Evolutionary conservation across 306 rosid genomes (phyloP), one percentile per base, ranked within the genome.

Genomic region (Pachyrhizus erosus): DNA sequence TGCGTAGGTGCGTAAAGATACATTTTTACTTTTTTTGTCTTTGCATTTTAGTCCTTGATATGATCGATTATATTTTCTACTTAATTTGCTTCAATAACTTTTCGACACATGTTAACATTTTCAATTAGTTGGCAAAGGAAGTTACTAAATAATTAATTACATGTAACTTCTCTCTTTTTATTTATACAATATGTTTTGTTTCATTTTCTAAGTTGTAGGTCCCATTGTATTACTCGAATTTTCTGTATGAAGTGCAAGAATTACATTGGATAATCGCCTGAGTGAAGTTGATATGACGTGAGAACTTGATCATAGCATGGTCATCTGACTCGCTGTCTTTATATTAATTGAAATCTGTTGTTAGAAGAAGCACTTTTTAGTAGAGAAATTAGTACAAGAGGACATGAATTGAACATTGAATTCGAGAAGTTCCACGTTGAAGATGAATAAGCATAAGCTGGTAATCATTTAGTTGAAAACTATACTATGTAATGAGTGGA

Each of bases 1-100:
- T 20, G 83, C 85, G 87, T 87, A 68, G 55, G 68, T 52, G 87
- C 86, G 61, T 80, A 79, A 17, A 55, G 76, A 72, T 86, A 68
- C 75, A 84, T 79, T 79, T 64, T 83, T 31, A 52, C n/a, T n/a
- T n/a, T n/a, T n/a, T 39, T 82, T 68, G 76, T 1, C 51, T 64
- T 73, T 75, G 62, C 76, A 46, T 71, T 69, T 76, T 82, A 68
- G 83, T 85, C 86, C 27, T 81, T 23, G 60, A 34, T 54, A 55
- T 62, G 15, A 84, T 88, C 85, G 46, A 37, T 79, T 78, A 27
- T 75, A 73, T 61, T 68, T 87, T 69, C 55, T 81, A 37, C 61
- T 9, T 52, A 3, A 17, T 2, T 70, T 60, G 40, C 73, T 62
- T 77, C 75, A 49, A 65, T 75, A 5, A 55, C 24, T 40, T 70